A percentile compares a stretch with the other conserved stretches of the same genome.
phyloP scores from a whole-genome alignment of 1,139 yeast genomes.

The Yamadazyma aaseri region DNA sequence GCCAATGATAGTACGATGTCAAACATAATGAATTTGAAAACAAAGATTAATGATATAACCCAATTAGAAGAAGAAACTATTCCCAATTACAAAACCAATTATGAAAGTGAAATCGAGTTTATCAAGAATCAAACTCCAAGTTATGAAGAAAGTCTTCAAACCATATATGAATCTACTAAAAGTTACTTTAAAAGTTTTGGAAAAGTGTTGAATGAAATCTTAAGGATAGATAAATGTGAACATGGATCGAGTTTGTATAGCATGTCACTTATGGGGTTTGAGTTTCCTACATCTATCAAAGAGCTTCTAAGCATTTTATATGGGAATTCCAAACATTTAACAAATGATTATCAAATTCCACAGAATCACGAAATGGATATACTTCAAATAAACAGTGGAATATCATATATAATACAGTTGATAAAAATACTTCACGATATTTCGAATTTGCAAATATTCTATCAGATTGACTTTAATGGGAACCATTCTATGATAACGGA shows the following conservation, averaged over 20 bases:
- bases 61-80: conserved; percentile 20
- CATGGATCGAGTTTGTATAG: conserved; percentile 18
- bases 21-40: conserved; percentile 25
- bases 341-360: conserved; percentile 13
- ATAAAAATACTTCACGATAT: conserved; percentile 24
- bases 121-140: conserved; percentile 30
- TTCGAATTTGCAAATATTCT: conserved; percentile 27
- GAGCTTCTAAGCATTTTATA: conserved; percentile 33
- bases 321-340: conserved; percentile 17
- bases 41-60: conserved; percentile 23
- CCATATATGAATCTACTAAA: conserved; percentile 24
- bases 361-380: conserved; percentile 16
- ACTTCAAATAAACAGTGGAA: conserved; percentile 31
- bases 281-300: conserved; percentile 34
- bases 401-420: conserved; percentile 31
- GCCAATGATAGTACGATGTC: conserved; percentile 27
- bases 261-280: conserved; percentile 35
- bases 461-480: conserved; percentile 26
- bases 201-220: conserved; percentile 22
- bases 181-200: conserved; percentile 19
- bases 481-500: conserved; percentile 28
- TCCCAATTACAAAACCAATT: conserved; percentile 17
- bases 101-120: conserved; percentile 27
- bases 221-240: conserved; percentile 25
- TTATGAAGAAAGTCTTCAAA: conserved; percentile 21